Base-by-base conservation (phyloP, 2,329 filamentous ascomycete species). In the Pseudogymnoascus sp. region DNA sequence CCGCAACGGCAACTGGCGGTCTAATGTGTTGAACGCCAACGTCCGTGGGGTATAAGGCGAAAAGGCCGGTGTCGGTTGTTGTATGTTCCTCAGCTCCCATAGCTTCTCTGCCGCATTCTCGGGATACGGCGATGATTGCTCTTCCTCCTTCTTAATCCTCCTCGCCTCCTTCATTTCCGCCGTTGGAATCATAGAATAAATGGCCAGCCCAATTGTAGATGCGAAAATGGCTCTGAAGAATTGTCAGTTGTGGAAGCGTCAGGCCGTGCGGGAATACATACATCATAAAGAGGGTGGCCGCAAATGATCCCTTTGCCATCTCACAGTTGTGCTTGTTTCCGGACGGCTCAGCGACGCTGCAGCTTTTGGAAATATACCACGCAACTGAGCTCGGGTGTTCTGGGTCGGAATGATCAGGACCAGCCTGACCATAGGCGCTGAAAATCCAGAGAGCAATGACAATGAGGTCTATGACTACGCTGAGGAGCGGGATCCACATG, bases 301-400 rank as follows among this genome's bases (percentile, higher is more conserved):
- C 87, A 69, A 91, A 88, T 13, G 81, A 79, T 62, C 80, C 83
- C 73, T 91, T 88, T 6, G 89, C 88, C 73, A 89, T 81, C 70
- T 80, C 75, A 74, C 90, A 93, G 69, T 83, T 85, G 63, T 80
- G 76, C 59, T 82, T 78, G 28, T 82, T 81, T 60, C 75, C 76
- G 65, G 80, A 80, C 4, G 80, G 78, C 62, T 77, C 78, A 1
- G 87, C 86, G 38, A 87, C 79, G 62, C 75, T 78, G 76, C 90
- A 93, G 66, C 83, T 84, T 73, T 88, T 85, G 62, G 83, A 82
- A 69, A 93, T 84, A 74, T 92, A 93, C 90, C 90, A 93, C 6
- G 88, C 82, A 26, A 84, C 80, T 26, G 80, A 79, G 69, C 86
- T 86, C 4, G 82, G 82, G 69, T 86, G 82, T 47, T 79, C 74